Base-by-base conservation (phyloP, 441 rosid genomes). In the Hura crepitans region DNA sequence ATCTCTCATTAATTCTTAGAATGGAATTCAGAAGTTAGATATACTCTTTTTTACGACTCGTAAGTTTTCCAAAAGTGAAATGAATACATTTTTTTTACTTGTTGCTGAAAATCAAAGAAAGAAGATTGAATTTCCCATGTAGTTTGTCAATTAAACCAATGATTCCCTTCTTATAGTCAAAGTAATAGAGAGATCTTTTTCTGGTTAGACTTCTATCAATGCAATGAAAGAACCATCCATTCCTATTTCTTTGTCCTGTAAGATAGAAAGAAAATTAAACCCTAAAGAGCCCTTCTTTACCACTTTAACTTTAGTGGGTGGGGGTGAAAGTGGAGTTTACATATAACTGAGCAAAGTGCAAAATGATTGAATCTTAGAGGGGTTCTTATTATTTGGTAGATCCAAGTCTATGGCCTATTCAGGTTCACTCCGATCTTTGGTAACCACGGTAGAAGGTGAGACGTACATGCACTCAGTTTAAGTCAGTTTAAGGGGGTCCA, bases 261-360 rank as follows among this genome's bases (percentile, higher is more conserved):
- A 51, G 46, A 66, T 50, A 30, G 58, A 66, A 51, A 66, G 27
- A 66, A 43, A 18, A 65, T 65, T 65, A 66, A 61, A 53, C 35
- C 60, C 70, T 47, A 65, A 65, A 65, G 69, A 65, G 57, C 56
- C 69, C 63, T 59, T 31, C 68, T 65, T 65, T 65, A 64, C 56
- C 22, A 33, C 65, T 62, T 35, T 37, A 37, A 46, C 66, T 62
- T 37, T 62, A 62, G 66, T 50, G 51, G 63, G 63, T 31, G 63
- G 63, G 63, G 63, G 23, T 11, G 17, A 56, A 55, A 33, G 59
- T n/a, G 59, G 59, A 33, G 59, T 55, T 55, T 55, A 55, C 59
- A 55, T 56, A 56, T 37, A 56, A 56, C 61, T 37, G 35, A 56
- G 61, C 61, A 28, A 56, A 56, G 37, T 56, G 43, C 6, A 4